Conservation (phyloP, 306 rosid genomes). For the Medicago arabica region DNA sequence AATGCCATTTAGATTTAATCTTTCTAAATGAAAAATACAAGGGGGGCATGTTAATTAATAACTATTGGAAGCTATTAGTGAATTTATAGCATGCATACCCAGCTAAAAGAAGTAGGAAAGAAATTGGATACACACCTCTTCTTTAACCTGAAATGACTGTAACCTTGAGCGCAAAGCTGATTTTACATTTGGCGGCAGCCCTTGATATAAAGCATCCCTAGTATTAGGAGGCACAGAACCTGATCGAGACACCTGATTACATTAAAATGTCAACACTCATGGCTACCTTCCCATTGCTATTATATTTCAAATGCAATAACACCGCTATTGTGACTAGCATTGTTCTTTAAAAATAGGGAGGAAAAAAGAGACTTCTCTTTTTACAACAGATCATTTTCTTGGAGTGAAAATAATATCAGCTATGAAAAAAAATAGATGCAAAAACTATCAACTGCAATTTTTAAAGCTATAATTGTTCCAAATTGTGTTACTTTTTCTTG, state of each 20-base stretch:
- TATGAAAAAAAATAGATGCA: conserved; percentile 12
- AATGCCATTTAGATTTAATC: not conserved
- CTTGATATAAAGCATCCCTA: conserved; percentile 94
- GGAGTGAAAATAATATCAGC: not conserved
- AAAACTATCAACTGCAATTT: not conserved
- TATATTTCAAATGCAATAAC: conserved; percentile 24
- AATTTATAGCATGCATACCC: conserved; percentile 20
- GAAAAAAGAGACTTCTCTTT: not conserved
- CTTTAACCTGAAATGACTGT: conserved; percentile 83
- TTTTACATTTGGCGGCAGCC: conserved; percentile 89
- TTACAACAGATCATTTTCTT: conserved; percentile 5
- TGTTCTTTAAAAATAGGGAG: conserved; percentile 6
- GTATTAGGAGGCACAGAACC: conserved; percentile 96
- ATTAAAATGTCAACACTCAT: conserved; percentile 43
- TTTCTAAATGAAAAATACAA: conserved; percentile 19
- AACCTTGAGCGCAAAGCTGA: conserved; percentile 80
- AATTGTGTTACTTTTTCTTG: conserved; percentile 1
- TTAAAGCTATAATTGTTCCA: not conserved
- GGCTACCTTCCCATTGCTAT: conserved; percentile 32
- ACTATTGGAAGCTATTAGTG: not conserved
- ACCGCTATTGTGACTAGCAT: conserved; percentile 6
- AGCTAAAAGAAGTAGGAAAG: conserved; percentile 24
- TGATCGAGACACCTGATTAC: conserved; percentile 86
- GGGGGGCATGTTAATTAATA: conserved; percentile 3
- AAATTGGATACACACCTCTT: conserved; percentile 67